These are phyloP conservation scores for Tripterygium wilfordii DNA, from an alignment of 177 flowering plant genomes.

Conservation along the genomic window DNA sequence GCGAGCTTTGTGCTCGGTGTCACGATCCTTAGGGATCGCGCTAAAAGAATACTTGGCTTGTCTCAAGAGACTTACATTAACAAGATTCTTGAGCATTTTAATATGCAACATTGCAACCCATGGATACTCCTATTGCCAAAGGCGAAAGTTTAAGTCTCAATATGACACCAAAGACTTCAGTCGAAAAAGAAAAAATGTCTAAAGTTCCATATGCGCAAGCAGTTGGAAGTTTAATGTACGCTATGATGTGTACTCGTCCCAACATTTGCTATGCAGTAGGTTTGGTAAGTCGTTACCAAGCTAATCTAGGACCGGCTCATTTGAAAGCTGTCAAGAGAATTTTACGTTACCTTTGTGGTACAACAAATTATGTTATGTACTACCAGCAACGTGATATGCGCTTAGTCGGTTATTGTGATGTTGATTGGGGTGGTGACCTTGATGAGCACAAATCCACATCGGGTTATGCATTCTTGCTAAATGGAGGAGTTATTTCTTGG, in stretches of 20 bases:
- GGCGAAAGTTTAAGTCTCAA: background rate
- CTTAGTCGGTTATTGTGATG: background rate
- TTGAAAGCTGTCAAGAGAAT: background rate
- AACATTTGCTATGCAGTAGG: background rate
- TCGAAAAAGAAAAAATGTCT: background rate
- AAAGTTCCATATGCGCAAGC: background rate
- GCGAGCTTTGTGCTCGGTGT: background rate
- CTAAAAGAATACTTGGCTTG: background rate
- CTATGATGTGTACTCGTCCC: background rate
- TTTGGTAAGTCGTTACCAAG: background rate
- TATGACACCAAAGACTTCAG: background rate
- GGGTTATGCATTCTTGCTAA: background rate
- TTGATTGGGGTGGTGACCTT: background rate
- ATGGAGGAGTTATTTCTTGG: background rate
- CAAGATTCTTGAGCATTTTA: background rate
- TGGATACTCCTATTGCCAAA: background rate
- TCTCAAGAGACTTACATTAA: background rate
- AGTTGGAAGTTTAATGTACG: background rate
- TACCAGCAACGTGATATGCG: background rate
- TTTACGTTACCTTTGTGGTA: background rate
- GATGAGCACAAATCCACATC: background rate
- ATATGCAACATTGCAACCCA: background rate
- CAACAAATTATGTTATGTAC: background rate
- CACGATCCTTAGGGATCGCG: background rate
- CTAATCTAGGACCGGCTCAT: background rate